phyloP scores from a whole-genome alignment of 2,329 filamentous ascomycete genomes.

The Myriosclerotinia duriaeana region DNA sequence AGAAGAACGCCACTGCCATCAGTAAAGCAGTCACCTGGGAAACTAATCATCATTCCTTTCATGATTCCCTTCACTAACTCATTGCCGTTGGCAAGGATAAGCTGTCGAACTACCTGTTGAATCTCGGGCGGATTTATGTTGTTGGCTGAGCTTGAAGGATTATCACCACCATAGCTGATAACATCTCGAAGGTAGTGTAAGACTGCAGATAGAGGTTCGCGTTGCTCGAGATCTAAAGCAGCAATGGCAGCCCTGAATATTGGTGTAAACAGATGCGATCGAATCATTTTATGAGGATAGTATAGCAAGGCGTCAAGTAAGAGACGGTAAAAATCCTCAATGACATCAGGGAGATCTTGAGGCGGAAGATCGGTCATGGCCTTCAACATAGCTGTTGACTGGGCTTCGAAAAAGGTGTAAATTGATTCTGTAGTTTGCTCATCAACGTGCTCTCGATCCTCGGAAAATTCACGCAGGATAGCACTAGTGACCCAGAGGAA shows the following conservation, averaged over 20 bases:
- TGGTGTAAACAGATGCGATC: conserved; percentile 73
- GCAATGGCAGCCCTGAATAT: conserved; percentile 87
- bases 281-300: conserved; percentile 81
- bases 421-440: conserved; percentile 80
- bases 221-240: conserved; percentile 83
- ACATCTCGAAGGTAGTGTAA: conserved; percentile 92
- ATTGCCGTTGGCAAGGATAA: conserved; percentile 71
- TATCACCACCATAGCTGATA: conserved; percentile 80
- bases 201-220: conserved; percentile 85
- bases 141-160: conserved; percentile 62
- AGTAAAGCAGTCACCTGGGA: conserved; percentile 91
- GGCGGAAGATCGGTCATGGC: conserved; percentile 79
- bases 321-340: conserved; percentile 81
- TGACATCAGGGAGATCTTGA: conserved; percentile 60
- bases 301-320: conserved; percentile 89
- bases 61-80: conserved; percentile 82
- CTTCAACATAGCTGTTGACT: conserved; percentile 84
- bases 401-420: conserved; percentile 91
- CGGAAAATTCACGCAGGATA: conserved; percentile 91
- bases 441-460: conserved; percentile 82
- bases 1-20: conserved; percentile 93
- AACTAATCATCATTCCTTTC: conserved; percentile 99
- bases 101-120: conserved; percentile 67
- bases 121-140: conserved; percentile 66
- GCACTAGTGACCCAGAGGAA: conserved; percentile 98